A percentile compares a stretch with the other conserved stretches of the same genome.
Conservation (phyloP, 176 grass and related monocot species). For the Guadua angustifolia region DNA sequence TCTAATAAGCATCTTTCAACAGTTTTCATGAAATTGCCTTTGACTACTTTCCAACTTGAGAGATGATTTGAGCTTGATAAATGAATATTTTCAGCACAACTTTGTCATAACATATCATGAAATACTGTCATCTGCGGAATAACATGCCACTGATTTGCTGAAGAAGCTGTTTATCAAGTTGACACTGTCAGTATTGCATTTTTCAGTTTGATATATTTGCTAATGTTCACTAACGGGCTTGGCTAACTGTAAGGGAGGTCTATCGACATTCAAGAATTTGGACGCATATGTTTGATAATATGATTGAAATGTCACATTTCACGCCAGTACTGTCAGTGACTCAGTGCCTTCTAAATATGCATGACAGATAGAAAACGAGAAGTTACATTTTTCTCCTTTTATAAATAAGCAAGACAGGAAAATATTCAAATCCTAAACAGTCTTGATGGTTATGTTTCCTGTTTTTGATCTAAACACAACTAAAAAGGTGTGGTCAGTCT, state of each 20-base stretch:
- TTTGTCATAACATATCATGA: background rate
- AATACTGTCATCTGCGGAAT: background rate
- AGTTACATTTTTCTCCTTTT: background rate
- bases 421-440: background rate
- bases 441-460: background rate
- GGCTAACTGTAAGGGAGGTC: background rate
- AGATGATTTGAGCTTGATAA: background rate
- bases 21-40: constrained; percentile 7
- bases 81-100: background rate
- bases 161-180: constrained; percentile 18
- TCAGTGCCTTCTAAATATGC: background rate
- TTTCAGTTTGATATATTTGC: background rate
- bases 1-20: background rate
- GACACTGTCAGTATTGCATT: background rate
- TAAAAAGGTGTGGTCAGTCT: too few species aligned
- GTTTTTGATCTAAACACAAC: too few species aligned
- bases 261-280: background rate
- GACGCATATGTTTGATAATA: background rate
- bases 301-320: background rate
- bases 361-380: background rate
- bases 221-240: background rate
- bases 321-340: background rate
- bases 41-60: background rate
- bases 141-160: background rate
- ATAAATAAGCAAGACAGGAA: background rate